Percentiles rank a stretch among this genome's conserved stretches.
Evolutionary conservation across 192 early-diverging fungal species (phyloP).

Genomic region (Coemansia aciculifera): DNA sequence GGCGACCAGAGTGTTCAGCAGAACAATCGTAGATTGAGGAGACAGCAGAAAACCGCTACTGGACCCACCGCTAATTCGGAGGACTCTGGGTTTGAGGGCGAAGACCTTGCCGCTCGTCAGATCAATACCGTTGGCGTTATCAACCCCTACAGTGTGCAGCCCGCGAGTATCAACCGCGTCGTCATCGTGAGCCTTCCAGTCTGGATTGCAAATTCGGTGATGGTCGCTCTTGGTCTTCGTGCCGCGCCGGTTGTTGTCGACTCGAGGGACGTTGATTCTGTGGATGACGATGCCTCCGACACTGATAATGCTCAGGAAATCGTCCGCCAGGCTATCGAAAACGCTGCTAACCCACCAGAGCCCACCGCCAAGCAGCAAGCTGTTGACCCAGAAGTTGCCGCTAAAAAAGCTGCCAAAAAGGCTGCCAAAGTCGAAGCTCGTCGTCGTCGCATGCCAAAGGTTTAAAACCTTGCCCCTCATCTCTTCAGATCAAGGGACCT

Average conservation of each 20-base stretch:
- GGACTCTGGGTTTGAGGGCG: constrained; percentile 44
- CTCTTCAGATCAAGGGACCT: neutral
- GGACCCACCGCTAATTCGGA: constrained; percentile 11
- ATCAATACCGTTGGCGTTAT: constrained; percentile 51
- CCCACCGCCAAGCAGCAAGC: constrained; percentile 4
- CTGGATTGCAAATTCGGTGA: constrained; percentile 3
- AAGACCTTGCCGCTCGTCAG: constrained; percentile 26
- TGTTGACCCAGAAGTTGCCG: constrained; percentile 25
- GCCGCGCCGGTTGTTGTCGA: constrained; percentile 3
- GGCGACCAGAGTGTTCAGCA: constrained; percentile 15
- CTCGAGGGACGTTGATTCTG: neutral
- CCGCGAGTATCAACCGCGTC: constrained; percentile 36
- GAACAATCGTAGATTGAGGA: constrained; percentile 15
- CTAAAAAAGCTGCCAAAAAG: constrained; percentile 50
- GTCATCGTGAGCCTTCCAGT: constrained; percentile 33
- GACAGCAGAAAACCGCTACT: constrained; percentile 24
- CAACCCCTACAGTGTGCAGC: constrained; percentile 48
- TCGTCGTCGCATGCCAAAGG: constrained; percentile 41
- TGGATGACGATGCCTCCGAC: neutral
- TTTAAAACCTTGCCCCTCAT: constrained; percentile 3
- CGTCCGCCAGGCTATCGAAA: constrained; percentile 15
- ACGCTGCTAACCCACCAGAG: constrained; percentile 13
- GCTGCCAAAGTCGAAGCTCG: constrained; percentile 47
- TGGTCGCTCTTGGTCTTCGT: constrained; percentile 22
- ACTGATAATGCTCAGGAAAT: neutral